A percentile compares a stretch with the other conserved stretches of the same genome.
Evolutionary conservation across 495 filamentous ascomycete genomes (phyloP).

Genomic region (Hyaloscypha variabilis): DNA sequence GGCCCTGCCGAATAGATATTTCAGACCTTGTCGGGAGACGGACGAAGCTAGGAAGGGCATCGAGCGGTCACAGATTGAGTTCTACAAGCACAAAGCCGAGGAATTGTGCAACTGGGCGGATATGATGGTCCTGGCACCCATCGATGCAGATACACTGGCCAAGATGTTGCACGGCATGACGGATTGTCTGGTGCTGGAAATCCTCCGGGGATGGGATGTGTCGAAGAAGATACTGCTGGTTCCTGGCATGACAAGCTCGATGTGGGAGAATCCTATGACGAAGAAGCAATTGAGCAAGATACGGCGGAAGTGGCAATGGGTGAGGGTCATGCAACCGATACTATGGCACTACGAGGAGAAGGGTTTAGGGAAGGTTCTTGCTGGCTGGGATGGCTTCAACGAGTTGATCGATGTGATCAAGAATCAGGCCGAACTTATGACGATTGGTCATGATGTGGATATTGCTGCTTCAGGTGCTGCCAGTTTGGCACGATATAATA

Average conservation of each 20-base stretch:
- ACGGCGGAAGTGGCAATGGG: slow-evolving; percentile 79
- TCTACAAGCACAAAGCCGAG: slow-evolving; percentile 55
- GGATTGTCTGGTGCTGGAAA: slow-evolving; percentile 71
- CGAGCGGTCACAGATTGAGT: slow-evolving; percentile 43
- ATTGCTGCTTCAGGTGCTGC: slow-evolving; percentile 44
- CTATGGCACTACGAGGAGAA: slow-evolving; percentile 69
- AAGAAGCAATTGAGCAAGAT: slow-evolving; percentile 82
- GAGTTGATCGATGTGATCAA: slow-evolving; percentile 67
- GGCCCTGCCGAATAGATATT: slow-evolving; percentile 44
- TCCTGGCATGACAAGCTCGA: slow-evolving; percentile 77
- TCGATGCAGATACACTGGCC: slow-evolving; percentile 77
- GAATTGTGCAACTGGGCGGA: slow-evolving; percentile 88
- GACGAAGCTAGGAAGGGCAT: slow-evolving; percentile 28
- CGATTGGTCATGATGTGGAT: slow-evolving; percentile 61
- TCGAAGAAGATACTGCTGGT: slow-evolving; percentile 81
- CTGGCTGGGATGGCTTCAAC: slow-evolving; percentile 69
- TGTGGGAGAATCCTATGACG: slow-evolving; percentile 87
- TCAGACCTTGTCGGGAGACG: slow-evolving; percentile 14
- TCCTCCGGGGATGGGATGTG: slow-evolving; percentile 81
- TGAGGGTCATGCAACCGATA: slow-evolving; percentile 69
- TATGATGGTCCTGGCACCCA: slow-evolving; percentile 78
- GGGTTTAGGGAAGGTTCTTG: slow-evolving; percentile 45
- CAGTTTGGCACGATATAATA: slow-evolving; percentile 24
- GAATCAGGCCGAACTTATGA: slow-evolving; percentile 64
- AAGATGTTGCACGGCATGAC: slow-evolving; percentile 82